A percentile compares a stretch with the other conserved stretches of the same genome.
These are phyloP conservation scores for Fusarium mexicanum DNA, from an alignment of 2,329 filamentous ascomycete species.

Conservation along the genomic window DNA sequence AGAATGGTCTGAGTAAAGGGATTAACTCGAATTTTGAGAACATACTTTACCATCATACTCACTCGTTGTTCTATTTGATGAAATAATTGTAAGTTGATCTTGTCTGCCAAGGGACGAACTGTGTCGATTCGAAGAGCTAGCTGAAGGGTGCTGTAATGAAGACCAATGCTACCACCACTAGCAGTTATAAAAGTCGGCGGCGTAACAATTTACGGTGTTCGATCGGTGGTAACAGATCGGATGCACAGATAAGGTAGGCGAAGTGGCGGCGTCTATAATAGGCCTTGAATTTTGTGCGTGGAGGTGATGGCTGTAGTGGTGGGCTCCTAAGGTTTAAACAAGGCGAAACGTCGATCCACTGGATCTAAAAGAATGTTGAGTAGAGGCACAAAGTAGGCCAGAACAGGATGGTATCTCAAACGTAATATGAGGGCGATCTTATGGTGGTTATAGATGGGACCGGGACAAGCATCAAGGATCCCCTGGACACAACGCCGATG, in stretches of 20 bases:
- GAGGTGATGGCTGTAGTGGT: conserved; percentile 10
- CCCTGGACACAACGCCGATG: conserved; percentile 21
- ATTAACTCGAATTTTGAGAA: neutral
- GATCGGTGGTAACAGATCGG: neutral
- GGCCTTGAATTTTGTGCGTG: conserved; percentile 1
- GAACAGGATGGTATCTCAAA: conserved; percentile 10
- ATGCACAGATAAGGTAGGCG: conserved; percentile 2
- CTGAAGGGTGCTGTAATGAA: neutral
- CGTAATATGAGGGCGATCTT: conserved; percentile 17
- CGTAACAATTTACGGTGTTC: neutral
- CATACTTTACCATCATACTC: neutral
- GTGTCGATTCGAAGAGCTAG: neutral
- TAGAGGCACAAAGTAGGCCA: neutral
- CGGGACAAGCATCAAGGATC: conserved; percentile 20
- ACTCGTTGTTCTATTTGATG: neutral
- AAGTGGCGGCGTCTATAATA: conserved; percentile 23
- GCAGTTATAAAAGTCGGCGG: neutral
- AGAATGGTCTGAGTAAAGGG: neutral
- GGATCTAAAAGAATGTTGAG: conserved; percentile 14
- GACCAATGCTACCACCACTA: neutral
- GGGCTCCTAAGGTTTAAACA: conserved; percentile 16
- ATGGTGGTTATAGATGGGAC: conserved; percentile 29
- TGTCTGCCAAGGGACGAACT: neutral
- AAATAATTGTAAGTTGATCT: neutral
- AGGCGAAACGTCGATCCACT: conserved; percentile 12